Evolutionary conservation across 176 grass and related monocot genomes (phyloP).

Genomic region (Carex scoparia): DNA sequence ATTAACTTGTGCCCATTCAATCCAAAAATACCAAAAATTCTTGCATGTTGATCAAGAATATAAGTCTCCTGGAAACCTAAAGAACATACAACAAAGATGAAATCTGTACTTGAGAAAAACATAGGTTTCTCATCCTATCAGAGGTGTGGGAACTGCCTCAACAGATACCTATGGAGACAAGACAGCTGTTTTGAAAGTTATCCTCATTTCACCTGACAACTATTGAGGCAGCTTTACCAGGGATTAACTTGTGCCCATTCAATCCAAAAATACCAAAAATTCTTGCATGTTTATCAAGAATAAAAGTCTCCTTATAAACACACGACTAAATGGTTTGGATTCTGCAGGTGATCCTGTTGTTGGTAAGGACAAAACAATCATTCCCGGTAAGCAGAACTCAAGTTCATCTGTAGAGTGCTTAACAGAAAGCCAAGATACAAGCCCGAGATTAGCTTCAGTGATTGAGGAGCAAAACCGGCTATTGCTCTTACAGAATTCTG

Average conservation of each 20-base stretch:
- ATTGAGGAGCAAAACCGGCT: not conserved
- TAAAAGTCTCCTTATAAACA: not conserved
- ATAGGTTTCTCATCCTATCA: not conserved
- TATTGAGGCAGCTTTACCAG: not conserved
- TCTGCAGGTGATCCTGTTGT: not conserved
- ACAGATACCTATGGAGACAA: not conserved
- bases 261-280: not conserved
- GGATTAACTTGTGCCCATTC: not conserved
- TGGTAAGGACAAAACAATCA: not conserved
- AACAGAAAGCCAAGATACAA: conserved; percentile 1
- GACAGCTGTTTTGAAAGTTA: not conserved
- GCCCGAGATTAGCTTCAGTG: conserved; percentile 10
- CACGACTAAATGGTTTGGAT: not conserved
- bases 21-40: too few species aligned
- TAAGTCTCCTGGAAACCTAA: too few species aligned
- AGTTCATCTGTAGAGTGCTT: not conserved
- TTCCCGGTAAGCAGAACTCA: not conserved
- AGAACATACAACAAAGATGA: not conserved
- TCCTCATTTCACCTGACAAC: not conserved
- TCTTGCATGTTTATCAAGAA: not conserved
- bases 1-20: too few species aligned
- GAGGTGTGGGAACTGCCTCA: not conserved
- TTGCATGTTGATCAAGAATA: too few species aligned
- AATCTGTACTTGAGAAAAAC: not conserved
- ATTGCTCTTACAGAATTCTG: conserved; percentile 2